Conservation (phyloP, 1,284 basidiomycete species). For the Ustilago nuda region DNA sequence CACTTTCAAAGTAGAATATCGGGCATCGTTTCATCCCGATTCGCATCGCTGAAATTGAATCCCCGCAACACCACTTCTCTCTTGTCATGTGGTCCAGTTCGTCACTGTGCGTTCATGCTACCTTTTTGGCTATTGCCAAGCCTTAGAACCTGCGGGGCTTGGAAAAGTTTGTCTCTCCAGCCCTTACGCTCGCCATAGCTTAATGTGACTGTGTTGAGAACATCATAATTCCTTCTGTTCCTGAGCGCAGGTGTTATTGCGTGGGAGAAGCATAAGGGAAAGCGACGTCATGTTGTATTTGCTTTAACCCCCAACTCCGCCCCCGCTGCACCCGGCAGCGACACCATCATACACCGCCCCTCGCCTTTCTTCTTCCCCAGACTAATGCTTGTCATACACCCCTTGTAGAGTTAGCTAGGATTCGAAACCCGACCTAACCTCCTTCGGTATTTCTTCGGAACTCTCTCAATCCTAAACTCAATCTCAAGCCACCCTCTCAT, state of each 20-base stretch:
- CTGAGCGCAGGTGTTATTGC: background rate
- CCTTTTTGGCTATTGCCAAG: too few relatives aligned
- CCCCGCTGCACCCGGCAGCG: background rate
- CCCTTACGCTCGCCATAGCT: too few relatives aligned
- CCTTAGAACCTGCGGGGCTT: too few relatives aligned
- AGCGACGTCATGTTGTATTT: constrained; percentile 4
- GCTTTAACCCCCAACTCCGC: background rate
- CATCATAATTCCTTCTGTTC: too few relatives aligned
- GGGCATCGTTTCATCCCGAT: background rate
- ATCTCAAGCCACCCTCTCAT: too few relatives aligned
- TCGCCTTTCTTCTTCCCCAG: background rate
- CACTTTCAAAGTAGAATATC: background rate
- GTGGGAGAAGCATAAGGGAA: background rate
- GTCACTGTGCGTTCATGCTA: too few relatives aligned
- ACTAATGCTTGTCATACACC: background rate
- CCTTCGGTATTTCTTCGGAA: background rate
- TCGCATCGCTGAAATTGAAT: background rate
- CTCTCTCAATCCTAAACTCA: background rate
- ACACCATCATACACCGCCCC: background rate
- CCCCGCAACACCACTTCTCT: background rate
- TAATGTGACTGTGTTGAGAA: too few relatives aligned
- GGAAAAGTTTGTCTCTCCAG: too few relatives aligned
- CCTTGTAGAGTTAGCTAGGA: too few relatives aligned
- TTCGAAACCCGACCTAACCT: too few relatives aligned
- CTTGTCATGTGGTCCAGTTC: background rate